These are phyloP conservation scores for Euclidium syriacum DNA, from an alignment of 345 rosid species.

Conservation along the genomic window DNA sequence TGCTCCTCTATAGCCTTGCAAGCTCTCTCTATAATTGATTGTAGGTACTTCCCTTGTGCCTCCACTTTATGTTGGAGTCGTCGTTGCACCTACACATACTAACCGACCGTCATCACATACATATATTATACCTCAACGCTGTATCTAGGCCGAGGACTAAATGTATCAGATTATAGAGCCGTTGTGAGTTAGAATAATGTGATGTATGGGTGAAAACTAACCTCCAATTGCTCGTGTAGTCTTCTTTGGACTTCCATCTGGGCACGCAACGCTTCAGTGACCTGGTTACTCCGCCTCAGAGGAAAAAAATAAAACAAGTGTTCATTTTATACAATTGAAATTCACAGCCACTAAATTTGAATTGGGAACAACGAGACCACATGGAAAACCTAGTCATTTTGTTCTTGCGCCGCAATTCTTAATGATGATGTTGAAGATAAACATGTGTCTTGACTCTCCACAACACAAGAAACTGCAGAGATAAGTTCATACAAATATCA, in stretches of 20 bases:
- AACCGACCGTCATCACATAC: background rate
- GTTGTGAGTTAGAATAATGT: background rate
- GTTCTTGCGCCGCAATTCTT: conserved; percentile 57
- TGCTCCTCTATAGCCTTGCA: conserved; percentile 78
- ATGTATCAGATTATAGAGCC: background rate
- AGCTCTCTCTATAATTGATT: conserved; percentile 86
- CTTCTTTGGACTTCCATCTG: conserved; percentile 98
- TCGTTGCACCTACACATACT: conserved; percentile 65
- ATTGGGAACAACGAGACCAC: background rate
- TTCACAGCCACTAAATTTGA: background rate
- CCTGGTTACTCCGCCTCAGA: conserved; percentile 66
- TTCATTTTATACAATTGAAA: background rate
- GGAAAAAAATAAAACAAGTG: conserved; percentile 6
- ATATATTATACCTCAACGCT: too few species aligned
- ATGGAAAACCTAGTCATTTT: conserved; percentile 60
- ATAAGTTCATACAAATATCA: conserved; percentile 15
- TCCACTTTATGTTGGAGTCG: conserved; percentile 81
- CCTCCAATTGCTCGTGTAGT: conserved; percentile 95
- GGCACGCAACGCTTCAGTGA: conserved; percentile 85
- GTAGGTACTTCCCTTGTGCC: conserved; percentile 85
- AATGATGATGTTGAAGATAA: conserved; percentile 67
- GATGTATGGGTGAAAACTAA: too few species aligned
- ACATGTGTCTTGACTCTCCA: conserved; percentile 84
- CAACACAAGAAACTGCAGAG: conserved; percentile 55
- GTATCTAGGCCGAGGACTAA: background rate